phyloP scores from a whole-genome alignment of 352 stramenopile species.

The Pythium apleroticum region DNA sequence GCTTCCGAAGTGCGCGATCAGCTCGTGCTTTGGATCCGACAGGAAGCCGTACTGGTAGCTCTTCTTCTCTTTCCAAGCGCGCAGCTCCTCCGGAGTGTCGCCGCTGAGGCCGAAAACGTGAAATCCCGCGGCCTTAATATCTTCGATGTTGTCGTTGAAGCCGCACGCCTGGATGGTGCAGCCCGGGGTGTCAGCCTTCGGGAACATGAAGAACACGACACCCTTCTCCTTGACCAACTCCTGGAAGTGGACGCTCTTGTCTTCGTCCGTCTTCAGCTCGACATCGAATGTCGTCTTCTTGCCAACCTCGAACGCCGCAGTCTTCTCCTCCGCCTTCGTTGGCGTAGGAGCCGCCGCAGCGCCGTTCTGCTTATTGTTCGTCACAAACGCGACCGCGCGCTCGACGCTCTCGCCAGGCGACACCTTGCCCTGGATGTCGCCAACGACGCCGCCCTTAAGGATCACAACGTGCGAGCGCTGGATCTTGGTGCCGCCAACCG shows the following conservation, averaged over 20 bases:
- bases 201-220: conserved; percentile 89
- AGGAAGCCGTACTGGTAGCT: conserved; percentile 80
- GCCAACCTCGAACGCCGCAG: conserved; percentile 39
- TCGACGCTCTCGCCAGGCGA: conserved; percentile 74
- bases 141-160: conserved; percentile 81
- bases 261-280: conserved; percentile 69
- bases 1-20: conserved; percentile 82
- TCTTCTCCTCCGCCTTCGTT: conserved; percentile 3
- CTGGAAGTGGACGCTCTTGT: conserved; percentile 58
- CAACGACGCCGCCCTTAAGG: conserved; percentile 73
- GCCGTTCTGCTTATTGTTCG: conserved; percentile 36
- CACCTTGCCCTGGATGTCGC: conserved; percentile 78
- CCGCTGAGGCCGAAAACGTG: conserved; percentile 81
- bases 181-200: conserved; percentile 80
- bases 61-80: conserved; percentile 77
- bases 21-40: conserved; percentile 73
- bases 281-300: conserved; percentile 54
- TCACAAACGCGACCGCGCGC: conserved; percentile 72
- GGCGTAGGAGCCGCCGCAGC: background rate
- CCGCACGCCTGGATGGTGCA: conserved; percentile 84
- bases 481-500: conserved; percentile 70
- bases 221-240: conserved; percentile 72
- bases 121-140: conserved; percentile 73
- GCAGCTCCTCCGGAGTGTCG: conserved; percentile 66
- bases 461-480: conserved; percentile 86